Evolutionary conservation across 2,329 filamentous ascomycete genomes (phyloP), one percentile per base, ranked within the genome.

Genomic region (Alternaria tenuissima): DNA sequence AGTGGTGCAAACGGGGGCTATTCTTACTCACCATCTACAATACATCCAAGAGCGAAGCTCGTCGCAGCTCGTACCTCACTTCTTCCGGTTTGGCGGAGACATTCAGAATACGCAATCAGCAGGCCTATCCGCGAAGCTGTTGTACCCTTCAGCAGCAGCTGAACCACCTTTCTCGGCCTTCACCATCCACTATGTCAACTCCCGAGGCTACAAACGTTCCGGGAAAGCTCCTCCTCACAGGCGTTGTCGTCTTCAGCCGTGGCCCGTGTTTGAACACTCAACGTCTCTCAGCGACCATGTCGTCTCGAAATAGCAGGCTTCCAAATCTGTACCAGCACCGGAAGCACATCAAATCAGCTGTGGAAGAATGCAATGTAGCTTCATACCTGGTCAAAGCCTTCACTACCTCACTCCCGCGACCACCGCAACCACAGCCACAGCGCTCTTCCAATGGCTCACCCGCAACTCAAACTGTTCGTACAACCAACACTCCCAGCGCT

Each of bases 1-100:
- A 53, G 51, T 43, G 51, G 51, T 43, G 38, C 51, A 30, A 32
- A 53, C 38, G 38, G 38, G 26, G 38, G 39, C n/a, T 43, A 38
- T 53, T 53, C 14, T 53, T 43, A 24, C n/a, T 43, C 51, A 14
- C 18, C 5, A 5, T 49, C 30, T 7, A 22, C 6, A 14, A 53
- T 2, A 32, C 11, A 8, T 18, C 1, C 28, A 7, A 43, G 14
- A 24, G 51, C 3, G 5, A 1, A 18, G 38, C 38, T 24, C 4
- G 4, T 52, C 18, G 2, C 12, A 32, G 12, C 26, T 52, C 12
- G 42, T 26, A 12, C 3, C 36, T 42, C 26, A n/a, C 18, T 32
- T 48, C 44, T 34, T 8, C 24, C 2, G 49, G 38, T 52, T 43
- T 52, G n/a, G n/a, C 38, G 26, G 32, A 52, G 49, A 52, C 26